Conservation (phyloP, 495 filamentous ascomycete species). For the Tuber aestivum region DNA sequence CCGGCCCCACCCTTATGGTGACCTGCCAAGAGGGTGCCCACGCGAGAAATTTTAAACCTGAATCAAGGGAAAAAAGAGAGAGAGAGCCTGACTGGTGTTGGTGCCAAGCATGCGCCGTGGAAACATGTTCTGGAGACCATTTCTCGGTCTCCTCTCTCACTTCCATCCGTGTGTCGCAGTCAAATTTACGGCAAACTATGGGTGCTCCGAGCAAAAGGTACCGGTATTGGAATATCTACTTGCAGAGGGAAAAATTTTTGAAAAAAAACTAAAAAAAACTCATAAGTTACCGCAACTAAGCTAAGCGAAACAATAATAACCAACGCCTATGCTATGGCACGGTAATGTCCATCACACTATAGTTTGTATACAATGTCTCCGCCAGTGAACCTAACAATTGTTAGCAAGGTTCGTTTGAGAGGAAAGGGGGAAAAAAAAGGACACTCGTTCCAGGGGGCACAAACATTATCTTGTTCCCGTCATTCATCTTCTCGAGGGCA, state of each 20-base stretch:
- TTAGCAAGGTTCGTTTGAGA: constrained; percentile 12
- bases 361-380: constrained; percentile 38
- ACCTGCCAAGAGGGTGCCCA: no score
- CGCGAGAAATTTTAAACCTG: background rate
- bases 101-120: background rate
- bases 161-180: background rate
- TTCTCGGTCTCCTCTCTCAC: background rate
- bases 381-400: constrained; percentile 31
- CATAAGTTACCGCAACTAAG: background rate
- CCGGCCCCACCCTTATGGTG: no score
- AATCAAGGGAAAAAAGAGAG: no score
- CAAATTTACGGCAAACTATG: background rate
- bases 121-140: background rate
- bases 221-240: background rate
- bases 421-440: no score
- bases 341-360: constrained; percentile 7
- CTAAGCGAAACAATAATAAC: background rate
- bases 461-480: constrained; percentile 87
- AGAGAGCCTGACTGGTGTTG: background rate
- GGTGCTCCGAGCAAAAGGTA: no score
- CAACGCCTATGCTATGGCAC: background rate
- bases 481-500: constrained; percentile 72
- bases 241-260: background rate
- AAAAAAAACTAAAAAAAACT: background rate
- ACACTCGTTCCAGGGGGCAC: constrained; percentile 43